Conservation (phyloP, 2,329 filamentous ascomycete species). For the Pyricularia sp. region DNA sequence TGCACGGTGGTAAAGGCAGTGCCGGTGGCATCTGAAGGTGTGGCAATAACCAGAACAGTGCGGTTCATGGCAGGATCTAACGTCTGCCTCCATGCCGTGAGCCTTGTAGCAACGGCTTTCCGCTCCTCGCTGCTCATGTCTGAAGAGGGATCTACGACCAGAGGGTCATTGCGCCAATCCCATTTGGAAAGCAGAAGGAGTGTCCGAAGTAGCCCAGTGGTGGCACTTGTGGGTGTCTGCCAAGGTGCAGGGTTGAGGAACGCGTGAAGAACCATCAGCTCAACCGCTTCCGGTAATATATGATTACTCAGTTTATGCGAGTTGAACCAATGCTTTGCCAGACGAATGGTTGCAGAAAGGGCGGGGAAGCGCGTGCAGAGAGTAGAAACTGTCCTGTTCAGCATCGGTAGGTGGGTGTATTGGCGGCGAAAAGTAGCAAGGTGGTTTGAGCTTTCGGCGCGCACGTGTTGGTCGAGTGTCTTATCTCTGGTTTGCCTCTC, state of each 20-base stretch:
- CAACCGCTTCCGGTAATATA: constrained; percentile 67
- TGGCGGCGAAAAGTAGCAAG: constrained; percentile 58
- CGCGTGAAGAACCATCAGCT: constrained; percentile 63
- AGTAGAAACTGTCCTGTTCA: constrained; percentile 69
- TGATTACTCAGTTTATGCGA: constrained; percentile 68
- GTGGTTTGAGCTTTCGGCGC: constrained; percentile 56
- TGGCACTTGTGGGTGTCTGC: constrained; percentile 60
- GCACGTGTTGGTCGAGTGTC: constrained; percentile 46
- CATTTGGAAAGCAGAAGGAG: constrained; percentile 70
- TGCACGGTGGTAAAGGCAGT: constrained; percentile 64
- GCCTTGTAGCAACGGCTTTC: constrained; percentile 38
- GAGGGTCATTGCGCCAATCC: constrained; percentile 79
- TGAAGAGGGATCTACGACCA: constrained; percentile 64
- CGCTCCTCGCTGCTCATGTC: constrained; percentile 46
- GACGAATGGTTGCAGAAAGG: constrained; percentile 68
- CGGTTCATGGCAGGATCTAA: constrained; percentile 79
- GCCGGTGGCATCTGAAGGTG: constrained; percentile 64
- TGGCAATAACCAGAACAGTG: constrained; percentile 68
- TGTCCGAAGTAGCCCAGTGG: constrained; percentile 70
- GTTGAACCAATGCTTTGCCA: constrained; percentile 83
- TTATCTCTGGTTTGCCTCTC: constrained; percentile 69
- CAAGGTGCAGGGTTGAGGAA: constrained; percentile 79
- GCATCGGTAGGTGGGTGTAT: constrained; percentile 60
- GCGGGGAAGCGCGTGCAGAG: constrained; percentile 69
- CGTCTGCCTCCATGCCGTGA: constrained; percentile 69